Conservation (phyloP, 2,329 filamentous ascomycete genomes). For the Fusarium hainanense region DNA sequence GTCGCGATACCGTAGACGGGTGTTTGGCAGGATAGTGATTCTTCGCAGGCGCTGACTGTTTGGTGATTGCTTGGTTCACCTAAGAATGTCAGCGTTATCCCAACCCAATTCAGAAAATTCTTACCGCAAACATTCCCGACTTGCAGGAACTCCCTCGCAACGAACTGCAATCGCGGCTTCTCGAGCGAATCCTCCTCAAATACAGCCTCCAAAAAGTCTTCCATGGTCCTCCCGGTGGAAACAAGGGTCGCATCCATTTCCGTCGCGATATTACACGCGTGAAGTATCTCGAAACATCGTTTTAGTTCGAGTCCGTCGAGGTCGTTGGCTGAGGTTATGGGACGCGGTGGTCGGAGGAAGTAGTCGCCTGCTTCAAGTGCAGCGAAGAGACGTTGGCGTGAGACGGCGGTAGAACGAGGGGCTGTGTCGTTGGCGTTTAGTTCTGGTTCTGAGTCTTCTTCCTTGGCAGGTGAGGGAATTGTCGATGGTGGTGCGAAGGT, state of each 20-base stretch:
- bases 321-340: conserved; percentile 43
- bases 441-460: conserved; percentile 10
- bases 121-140: conserved; percentile 48
- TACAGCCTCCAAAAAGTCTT: conserved; percentile 48
- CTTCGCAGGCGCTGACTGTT: conserved; percentile 28
- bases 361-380: conserved; percentile 39
- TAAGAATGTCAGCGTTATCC: conserved; percentile 3
- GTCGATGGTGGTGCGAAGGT: background rate
- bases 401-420: conserved; percentile 23
- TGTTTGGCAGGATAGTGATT: conserved; percentile 25
- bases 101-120: background rate
- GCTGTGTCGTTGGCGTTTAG: conserved; percentile 8
- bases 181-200: conserved; percentile 32
- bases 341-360: conserved; percentile 24
- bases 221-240: conserved; percentile 47
- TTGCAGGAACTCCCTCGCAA: conserved; percentile 43
- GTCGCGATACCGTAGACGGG: conserved; percentile 44
- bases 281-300: conserved; percentile 50
- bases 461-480: background rate
- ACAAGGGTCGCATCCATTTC: conserved; percentile 36
- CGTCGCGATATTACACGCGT: conserved; percentile 48
- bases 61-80: conserved; percentile 34
- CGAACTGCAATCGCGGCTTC: conserved; percentile 47
- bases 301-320: conserved; percentile 46
- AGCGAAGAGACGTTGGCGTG: conserved; percentile 43